Evolutionary conservation across 345 rosid species (phyloP).

Genomic region (Citrus cavaleriei): DNA sequence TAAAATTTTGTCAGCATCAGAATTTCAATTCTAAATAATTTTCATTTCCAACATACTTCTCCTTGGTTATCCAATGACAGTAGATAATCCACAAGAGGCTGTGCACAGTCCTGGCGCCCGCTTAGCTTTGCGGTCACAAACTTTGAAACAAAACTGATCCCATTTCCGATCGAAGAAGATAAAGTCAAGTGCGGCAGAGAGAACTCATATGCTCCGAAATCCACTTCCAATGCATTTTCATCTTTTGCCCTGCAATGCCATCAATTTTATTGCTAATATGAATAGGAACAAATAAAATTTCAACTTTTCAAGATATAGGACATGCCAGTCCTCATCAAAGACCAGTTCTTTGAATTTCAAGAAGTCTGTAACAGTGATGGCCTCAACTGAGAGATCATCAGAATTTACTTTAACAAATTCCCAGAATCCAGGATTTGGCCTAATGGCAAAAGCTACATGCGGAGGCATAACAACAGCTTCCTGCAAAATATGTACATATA

Average conservation of each 20-base stretch:
- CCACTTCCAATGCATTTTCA: constrained; percentile 63
- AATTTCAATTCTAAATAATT: background rate
- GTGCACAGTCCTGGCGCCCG: constrained; percentile 38
- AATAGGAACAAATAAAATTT: background rate
- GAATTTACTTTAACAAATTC: constrained; percentile 57
- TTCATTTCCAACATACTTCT: constrained; percentile 33
- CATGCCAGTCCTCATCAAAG: constrained; percentile 52
- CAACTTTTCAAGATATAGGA: background rate
- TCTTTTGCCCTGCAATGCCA: constrained; percentile 53
- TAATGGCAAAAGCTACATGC: constrained; percentile 50
- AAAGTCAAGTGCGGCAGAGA: constrained; percentile 44
- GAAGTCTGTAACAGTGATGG: constrained; percentile 42
- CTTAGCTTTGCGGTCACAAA: constrained; percentile 46
- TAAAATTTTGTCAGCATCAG: background rate
- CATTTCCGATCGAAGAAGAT: constrained; percentile 69
- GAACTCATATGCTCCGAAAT: constrained; percentile 71
- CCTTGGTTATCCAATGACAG: constrained; percentile 56
- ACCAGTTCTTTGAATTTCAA: constrained; percentile 64
- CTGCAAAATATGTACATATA: no score
- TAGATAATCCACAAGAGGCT: constrained; percentile 69
- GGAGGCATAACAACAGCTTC: constrained; percentile 57
- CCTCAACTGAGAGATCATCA: constrained; percentile 46
- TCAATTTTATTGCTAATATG: background rate
- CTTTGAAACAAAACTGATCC: constrained; percentile 45
- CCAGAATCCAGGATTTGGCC: constrained; percentile 78